Evolutionary conservation across 2,329 filamentous ascomycete species (phyloP), one percentile per base, ranked within the genome.

Genomic region (Phoma sp.): DNA sequence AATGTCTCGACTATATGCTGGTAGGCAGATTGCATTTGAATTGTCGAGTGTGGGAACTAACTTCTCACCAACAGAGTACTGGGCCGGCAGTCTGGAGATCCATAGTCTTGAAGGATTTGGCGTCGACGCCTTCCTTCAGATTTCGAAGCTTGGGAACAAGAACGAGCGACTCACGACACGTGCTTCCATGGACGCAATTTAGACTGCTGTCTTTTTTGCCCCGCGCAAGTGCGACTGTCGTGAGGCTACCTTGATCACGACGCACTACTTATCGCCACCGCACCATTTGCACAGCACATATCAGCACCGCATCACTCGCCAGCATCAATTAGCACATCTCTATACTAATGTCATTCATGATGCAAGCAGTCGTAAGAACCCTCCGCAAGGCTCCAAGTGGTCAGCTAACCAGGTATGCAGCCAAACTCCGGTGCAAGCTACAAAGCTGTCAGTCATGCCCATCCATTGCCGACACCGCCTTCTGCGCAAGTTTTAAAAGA

Each of bases 31-130:
- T 9, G 9, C 6, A 6, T 7, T 9, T 4, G 10, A n/a, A 23
- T 11, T 2, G 22, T 14, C 4, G 5, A 10, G 24, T 18, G 3
- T 32, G 1, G 7, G n/a, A 45, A 37, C 52, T 38, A 2, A 2
- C 14, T 18, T 22, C 35, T n/a, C 37, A 4, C 10, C 9, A 2
- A 13, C 36, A 25, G 93, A 98, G 75, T 98, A 98, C 75, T 99
- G 95, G 95, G 95, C 95, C 2, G 95, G 95, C 23, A 95, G 86
- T 66, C 79, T 99, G 7, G 90, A 96, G 67, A 76, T 98, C 54
- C 93, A 98, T 72, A 97, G 90, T 68, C 79, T 99, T 7, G 93
- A 97, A 71, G 96, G 95, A 0, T 98, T 97, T 72, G 95, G 95
- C 11, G 91, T 96, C 6, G 95, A 99, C 78, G 93, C 90, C 0